Conservation (phyloP, 1,284 basidiomycete genomes). For the Leccinum angustisporum region DNA sequence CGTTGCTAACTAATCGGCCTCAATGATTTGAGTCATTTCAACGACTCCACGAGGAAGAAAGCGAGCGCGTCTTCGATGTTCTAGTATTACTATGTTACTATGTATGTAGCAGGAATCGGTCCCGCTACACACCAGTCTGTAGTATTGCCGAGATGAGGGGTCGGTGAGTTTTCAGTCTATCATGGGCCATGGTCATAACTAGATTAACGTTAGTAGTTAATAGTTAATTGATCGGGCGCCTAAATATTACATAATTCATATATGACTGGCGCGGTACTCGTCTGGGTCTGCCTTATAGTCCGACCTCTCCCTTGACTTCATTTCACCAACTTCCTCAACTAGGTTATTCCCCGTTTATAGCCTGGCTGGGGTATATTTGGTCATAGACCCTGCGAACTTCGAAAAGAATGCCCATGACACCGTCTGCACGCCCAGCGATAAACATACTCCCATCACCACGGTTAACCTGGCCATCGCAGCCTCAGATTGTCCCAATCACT, state of each 20-base stretch:
- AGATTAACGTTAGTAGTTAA: too few species aligned
- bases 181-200: too few species aligned
- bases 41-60: too few species aligned
- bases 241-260: slow-evolving; percentile 13
- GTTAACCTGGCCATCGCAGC: not conserved
- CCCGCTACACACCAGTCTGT: too few species aligned
- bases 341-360: not conserved
- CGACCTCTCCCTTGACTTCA: not conserved
- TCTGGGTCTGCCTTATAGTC: not conserved
- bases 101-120: too few species aligned
- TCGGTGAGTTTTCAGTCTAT: too few species aligned
- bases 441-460: not conserved
- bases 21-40: too few species aligned
- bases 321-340: not conserved
- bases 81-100: too few species aligned
- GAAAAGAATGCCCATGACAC: not conserved
- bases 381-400: not conserved
- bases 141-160: too few species aligned
- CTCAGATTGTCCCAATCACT: not conserved
- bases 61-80: too few species aligned
- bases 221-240: too few species aligned
- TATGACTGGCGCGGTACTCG: slow-evolving; percentile 24
- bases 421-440: not conserved
- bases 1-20: too few species aligned
- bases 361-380: not conserved